Percentiles rank a stretch among this genome's conserved stretches.
phyloP scores from a whole-genome alignment of 2,329 filamentous ascomycete species.

The Lojkania enalia region DNA sequence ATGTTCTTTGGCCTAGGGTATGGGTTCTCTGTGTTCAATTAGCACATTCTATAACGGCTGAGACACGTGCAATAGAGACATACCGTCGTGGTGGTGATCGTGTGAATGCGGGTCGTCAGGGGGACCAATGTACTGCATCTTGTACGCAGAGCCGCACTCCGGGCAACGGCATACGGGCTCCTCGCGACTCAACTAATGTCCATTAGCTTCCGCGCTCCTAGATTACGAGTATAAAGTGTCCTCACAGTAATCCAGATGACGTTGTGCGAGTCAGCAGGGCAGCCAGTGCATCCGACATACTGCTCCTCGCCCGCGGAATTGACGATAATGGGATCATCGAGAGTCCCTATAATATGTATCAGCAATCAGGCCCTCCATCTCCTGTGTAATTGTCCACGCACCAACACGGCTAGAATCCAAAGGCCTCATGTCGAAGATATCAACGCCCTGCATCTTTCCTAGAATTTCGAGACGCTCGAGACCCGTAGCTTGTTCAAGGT shows the following conservation, averaged over 20 bases:
- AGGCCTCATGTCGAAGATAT: slow-evolving; percentile 98
- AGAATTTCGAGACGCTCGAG: slow-evolving; percentile 97
- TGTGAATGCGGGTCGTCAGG: slow-evolving; percentile 70
- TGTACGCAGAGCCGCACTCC: slow-evolving; percentile 95
- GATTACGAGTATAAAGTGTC: not conserved
- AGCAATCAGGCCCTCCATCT: not conserved
- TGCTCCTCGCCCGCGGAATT: slow-evolving; percentile 94
- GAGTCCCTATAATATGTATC: slow-evolving; percentile 72
- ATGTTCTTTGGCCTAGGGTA: slow-evolving; percentile 85
- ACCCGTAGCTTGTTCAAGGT: slow-evolving; percentile 95
- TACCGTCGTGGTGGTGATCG: slow-evolving; percentile 53
- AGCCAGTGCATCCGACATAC: slow-evolving; percentile 94
- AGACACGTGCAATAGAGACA: no score
- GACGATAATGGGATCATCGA: slow-evolving; percentile 84
- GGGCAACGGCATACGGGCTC: slow-evolving; percentile 93
- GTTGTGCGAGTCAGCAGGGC: slow-evolving; percentile 86
- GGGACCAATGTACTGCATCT: slow-evolving; percentile 95
- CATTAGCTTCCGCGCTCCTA: slow-evolving; percentile 8
- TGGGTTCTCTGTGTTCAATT: slow-evolving; percentile 45
- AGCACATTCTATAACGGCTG: not conserved
- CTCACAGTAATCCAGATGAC: slow-evolving; percentile 89
- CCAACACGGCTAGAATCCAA: slow-evolving; percentile 88
- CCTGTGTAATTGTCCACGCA: slow-evolving; percentile 45
- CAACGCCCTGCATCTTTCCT: slow-evolving; percentile 98
- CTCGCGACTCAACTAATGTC: slow-evolving; percentile 73